A percentile compares a stretch with the other conserved stretches of the same genome.
These are phyloP conservation scores for Herpotrichia juniperi DNA, from an alignment of 2,329 filamentous ascomycete species.

Conservation along the genomic window DNA sequence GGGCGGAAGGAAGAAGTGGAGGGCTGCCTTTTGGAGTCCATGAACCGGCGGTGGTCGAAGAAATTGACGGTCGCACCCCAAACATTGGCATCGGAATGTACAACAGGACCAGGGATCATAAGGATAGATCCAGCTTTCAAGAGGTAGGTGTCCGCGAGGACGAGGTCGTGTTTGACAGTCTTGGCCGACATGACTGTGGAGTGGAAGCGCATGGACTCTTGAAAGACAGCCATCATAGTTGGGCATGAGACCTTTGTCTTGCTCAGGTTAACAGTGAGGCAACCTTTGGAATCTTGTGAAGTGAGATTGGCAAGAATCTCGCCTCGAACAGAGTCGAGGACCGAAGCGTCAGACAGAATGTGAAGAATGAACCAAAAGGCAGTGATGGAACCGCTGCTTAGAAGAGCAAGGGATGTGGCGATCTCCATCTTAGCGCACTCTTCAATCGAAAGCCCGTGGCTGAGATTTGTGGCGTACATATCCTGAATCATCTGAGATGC, in stretches of 20 bases:
- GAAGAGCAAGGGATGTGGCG: conserved; percentile 47
- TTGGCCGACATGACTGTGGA: conserved; percentile 47
- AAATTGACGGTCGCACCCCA: conserved; percentile 40
- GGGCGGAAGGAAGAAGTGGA: conserved; percentile 36
- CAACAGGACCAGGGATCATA: conserved; percentile 42
- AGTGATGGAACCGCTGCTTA: conserved; percentile 50
- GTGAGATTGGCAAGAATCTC: conserved; percentile 27
- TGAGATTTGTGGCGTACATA: conserved; percentile 41
- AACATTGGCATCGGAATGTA: conserved; percentile 36
- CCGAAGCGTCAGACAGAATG: conserved; percentile 39
- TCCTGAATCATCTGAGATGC: conserved; percentile 46
- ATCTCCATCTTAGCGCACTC: conserved; percentile 53
- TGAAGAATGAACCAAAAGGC: conserved; percentile 51
- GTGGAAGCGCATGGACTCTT: conserved; percentile 50
- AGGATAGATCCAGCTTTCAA: conserved; percentile 45
- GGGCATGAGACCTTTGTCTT: conserved; percentile 45
- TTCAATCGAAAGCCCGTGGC: conserved; percentile 36
- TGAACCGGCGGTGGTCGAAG: conserved; percentile 45
- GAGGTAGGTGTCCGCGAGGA: conserved; percentile 37
- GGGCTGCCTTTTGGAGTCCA: conserved; percentile 16
- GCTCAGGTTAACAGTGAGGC: conserved; percentile 35
- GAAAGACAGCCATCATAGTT: conserved; percentile 48
- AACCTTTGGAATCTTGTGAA: background rate
- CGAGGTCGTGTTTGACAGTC: conserved; percentile 43
- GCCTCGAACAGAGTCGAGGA: conserved; percentile 38